Evolutionary conservation across 2,329 filamentous ascomycete genomes (phyloP), one percentile per base, ranked within the genome.

Genomic region (Cryphonectria radicalis): DNA sequence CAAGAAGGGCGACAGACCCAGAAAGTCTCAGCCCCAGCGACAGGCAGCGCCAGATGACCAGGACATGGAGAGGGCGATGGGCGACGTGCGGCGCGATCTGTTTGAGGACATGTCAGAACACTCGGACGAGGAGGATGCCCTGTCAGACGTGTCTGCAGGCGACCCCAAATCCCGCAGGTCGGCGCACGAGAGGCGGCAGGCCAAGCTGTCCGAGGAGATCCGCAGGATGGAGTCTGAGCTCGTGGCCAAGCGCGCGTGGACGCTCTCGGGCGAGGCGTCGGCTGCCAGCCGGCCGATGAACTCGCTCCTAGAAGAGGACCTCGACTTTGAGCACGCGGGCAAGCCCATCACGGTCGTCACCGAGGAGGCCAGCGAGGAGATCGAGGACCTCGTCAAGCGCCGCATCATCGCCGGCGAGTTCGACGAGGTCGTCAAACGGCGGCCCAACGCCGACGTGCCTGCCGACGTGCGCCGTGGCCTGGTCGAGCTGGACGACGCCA

Each of bases 271-370:
- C 78, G 96, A 99, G 85, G 95, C 95, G 5, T 88, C 90, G 65
- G 95, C 93, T 1, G 86, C 86, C 0, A 93, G 96, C 75, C 89
- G 96, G 50, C 96, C 96, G 0, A 80, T 94, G 68, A 98, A 99
- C 83, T 98, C 95, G 0, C 87, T 99, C 2, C 89, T 99, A 0
- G 95, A 98, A 79, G 90, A 98, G 82, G 94, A 98, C 77, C 88
- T 99, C 37, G 95, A 98, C 75, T 99, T 98, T 78, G 96, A 99
- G 82, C 91, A 97, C 77, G 90, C 93, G 32, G 96, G 96, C 78
- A 99, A 98, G 80, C 95, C 96, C 0, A 92, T 98, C 0, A 94
- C 95, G 1, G 93, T 98, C 73, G 94, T 98, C 79, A 98, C 96
- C 0, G 91, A 93, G 59, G 95, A 98, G 80, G 87, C 97, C 57